Evolutionary conservation across 2,329 filamentous ascomycete species (phyloP).

Genomic region (Botrytis galanthina): DNA sequence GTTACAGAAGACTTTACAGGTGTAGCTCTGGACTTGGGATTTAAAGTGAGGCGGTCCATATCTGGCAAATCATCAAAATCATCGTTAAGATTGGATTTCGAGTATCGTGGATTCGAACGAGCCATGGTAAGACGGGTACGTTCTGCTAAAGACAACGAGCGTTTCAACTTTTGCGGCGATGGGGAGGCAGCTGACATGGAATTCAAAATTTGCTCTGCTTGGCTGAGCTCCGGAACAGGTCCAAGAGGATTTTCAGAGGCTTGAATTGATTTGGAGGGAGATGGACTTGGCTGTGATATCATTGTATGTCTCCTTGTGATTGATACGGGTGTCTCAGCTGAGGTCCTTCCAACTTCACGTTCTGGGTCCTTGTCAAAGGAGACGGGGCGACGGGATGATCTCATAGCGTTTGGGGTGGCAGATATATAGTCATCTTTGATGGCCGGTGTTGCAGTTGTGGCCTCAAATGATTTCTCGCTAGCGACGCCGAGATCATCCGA

Average conservation of each 20-base stretch:
- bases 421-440: neutral
- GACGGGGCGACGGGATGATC: neutral
- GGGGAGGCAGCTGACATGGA: conserved; percentile 56
- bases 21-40: conserved; percentile 28
- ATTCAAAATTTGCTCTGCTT: conserved; percentile 56
- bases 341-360: neutral
- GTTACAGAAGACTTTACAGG: conserved; percentile 19
- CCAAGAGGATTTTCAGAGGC: neutral
- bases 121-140: conserved; percentile 81
- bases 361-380: neutral
- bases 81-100: conserved; percentile 33
- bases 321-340: neutral
- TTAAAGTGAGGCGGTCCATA: conserved; percentile 30
- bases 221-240: conserved; percentile 37
- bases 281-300: conserved; percentile 4
- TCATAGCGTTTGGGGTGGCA: neutral
- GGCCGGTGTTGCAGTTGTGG: neutral
- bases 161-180: conserved; percentile 55
- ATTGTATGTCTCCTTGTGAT: conserved; percentile 8
- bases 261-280: conserved; percentile 16
- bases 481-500: neutral
- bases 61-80: conserved; percentile 36
- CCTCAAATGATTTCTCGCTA: neutral
- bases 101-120: conserved; percentile 45
- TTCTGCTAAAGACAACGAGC: conserved; percentile 66